A percentile compares a stretch with the other conserved stretches of the same genome.
phyloP scores from a whole-genome alignment of 768 basidiomycete genomes.

The Auricularia auricula-judae region DNA sequence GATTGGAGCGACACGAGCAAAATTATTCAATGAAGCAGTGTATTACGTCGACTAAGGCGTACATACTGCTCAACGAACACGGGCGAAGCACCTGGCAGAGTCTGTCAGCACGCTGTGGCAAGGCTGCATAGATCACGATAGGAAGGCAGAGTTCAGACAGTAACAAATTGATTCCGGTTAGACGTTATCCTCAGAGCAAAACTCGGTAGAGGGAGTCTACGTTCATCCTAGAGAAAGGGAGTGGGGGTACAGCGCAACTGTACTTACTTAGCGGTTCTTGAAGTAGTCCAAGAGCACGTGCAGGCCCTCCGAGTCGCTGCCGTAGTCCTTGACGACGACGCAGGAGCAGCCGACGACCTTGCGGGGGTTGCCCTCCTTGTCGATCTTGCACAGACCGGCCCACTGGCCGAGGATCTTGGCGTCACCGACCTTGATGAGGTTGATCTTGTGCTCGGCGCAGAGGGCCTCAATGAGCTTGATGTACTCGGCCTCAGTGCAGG shows the following conservation, averaged over 20 bases:
- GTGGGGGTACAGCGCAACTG: slow-evolving; percentile 5
- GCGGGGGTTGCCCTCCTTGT: slow-evolving; percentile 95
- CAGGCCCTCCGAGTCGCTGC: slow-evolving; percentile 87
- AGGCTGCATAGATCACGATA: not conserved
- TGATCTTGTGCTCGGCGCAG: slow-evolving; percentile 98
- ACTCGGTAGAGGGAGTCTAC: slow-evolving; percentile 91
- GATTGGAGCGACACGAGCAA: not conserved
- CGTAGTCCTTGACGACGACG: slow-evolving; percentile 98
- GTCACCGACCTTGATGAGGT: slow-evolving; percentile 98
- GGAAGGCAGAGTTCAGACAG: slow-evolving; percentile 43
- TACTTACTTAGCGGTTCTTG: slow-evolving; percentile 68
- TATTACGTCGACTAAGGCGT: no score
- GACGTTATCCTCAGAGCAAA: slow-evolving; percentile 61
- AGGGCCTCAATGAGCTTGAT: slow-evolving; percentile 99
- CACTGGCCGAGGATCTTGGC: slow-evolving; percentile 96
- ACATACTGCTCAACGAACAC: not conserved
- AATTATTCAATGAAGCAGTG: not conserved
- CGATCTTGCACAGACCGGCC: slow-evolving; percentile 99
- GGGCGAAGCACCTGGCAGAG: not conserved
- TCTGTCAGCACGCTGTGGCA: not conserved
- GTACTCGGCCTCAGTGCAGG: slow-evolving; percentile 98
- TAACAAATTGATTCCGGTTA: slow-evolving; percentile 82
- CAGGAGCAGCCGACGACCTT: slow-evolving; percentile 90
- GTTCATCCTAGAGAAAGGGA: slow-evolving; percentile 47
- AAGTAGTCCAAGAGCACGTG: slow-evolving; percentile 93